Percentiles rank a stretch among this genome's conserved stretches.
phyloP scores from a whole-genome alignment of 257 asterid species.

The Asclepias syriaca region DNA sequence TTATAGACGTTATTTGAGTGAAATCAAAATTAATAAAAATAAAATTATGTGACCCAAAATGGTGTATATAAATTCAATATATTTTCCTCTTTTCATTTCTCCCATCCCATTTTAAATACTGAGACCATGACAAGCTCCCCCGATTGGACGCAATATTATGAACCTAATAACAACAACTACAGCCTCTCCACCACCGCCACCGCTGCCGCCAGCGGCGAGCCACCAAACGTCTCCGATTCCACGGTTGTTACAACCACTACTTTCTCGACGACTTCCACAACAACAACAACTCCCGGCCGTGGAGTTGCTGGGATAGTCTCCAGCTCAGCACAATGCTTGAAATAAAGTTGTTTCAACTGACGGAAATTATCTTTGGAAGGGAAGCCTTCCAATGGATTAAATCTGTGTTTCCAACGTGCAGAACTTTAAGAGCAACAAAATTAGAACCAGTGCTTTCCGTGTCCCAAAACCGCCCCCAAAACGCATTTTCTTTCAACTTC shows the following conservation, averaged over 20 bases:
- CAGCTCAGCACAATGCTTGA: too few species aligned
- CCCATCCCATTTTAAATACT: background rate
- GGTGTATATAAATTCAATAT: background rate
- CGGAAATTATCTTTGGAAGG: too few species aligned
- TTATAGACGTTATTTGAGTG: too few species aligned
- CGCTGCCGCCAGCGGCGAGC: too few species aligned
- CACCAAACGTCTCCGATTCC: background rate
- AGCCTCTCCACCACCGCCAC: background rate
- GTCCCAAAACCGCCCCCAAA: too few species aligned
- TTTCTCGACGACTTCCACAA: background rate
- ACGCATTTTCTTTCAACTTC: too few species aligned
- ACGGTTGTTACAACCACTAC: background rate
- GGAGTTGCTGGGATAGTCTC: background rate
- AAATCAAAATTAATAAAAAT: too few species aligned
- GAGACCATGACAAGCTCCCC: background rate
- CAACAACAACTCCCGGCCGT: background rate
- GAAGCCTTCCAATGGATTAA: too few species aligned
- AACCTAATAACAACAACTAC: background rate
- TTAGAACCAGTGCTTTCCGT: too few species aligned
- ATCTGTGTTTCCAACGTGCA: too few species aligned
- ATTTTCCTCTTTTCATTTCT: background rate
- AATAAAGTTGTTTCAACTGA: too few species aligned
- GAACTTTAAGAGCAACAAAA: too few species aligned
- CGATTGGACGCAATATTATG: background rate
- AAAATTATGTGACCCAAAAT: background rate